Conservation (phyloP, 345 rosid genomes). For the Eucalyptus dawsonii region DNA sequence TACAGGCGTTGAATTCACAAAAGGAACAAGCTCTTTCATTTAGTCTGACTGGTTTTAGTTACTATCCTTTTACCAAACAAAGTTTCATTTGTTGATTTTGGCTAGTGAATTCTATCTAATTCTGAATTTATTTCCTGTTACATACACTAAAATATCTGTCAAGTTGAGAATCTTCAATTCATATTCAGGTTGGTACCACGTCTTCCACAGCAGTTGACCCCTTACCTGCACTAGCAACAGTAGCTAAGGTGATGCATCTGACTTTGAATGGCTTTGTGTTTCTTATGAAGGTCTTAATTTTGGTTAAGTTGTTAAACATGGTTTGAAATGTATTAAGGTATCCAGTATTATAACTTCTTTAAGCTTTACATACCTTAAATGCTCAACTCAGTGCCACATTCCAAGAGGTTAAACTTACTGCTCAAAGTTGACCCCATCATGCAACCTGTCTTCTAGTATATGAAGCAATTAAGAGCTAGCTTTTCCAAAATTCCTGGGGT, state of each 20-base stretch:
- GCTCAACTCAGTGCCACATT: not conserved
- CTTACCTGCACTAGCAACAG: constrained; percentile 42
- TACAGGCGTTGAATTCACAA: not conserved
- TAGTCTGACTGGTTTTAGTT: not conserved
- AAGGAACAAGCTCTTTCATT: not conserved
- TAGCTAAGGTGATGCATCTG: constrained; percentile 39
- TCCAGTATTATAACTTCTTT: not conserved
- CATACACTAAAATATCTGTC: not conserved
- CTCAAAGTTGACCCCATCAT: not conserved
- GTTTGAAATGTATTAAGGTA: not conserved
- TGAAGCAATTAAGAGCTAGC: not conserved
- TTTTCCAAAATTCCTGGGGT: not conserved
- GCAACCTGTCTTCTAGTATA: not conserved
- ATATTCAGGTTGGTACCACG: constrained; percentile 72
- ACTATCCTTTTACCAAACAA: not conserved
- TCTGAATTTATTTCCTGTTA: not conserved
- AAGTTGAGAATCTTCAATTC: not conserved
- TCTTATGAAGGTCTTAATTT: not conserved
- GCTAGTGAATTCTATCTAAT: not conserved
- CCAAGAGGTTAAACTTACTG: not conserved
- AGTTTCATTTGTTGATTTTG: not conserved
- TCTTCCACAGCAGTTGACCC: constrained; percentile 90
- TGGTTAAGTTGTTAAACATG: not conserved
- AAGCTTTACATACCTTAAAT: not conserved
- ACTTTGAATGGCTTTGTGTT: not conserved